These are phyloP conservation scores for Dryas alaskensis DNA, from an alignment of 306 rosid genomes.

Conservation along the genomic window DNA sequence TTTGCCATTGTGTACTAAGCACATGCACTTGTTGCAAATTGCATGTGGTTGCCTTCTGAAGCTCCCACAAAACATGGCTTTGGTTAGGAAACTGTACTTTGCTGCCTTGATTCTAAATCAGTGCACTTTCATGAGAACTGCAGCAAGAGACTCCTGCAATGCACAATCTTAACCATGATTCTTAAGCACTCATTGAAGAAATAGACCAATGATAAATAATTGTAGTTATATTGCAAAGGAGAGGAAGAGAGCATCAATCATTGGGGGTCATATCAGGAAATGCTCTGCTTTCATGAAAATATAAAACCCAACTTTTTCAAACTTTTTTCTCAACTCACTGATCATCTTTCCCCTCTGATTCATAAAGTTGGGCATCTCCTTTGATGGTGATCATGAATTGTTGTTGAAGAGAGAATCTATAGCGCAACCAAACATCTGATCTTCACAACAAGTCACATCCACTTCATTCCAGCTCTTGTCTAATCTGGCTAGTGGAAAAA, in stretches of 20 bases:
- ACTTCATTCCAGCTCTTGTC: not conserved
- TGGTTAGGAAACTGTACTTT: not conserved
- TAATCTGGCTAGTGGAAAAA: constrained; percentile 3
- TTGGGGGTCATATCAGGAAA: not conserved
- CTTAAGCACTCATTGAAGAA: not conserved
- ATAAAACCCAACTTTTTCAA: not conserved
- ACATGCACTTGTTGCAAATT: not conserved
- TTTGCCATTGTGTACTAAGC: constrained; percentile 1
- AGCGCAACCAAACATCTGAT: not conserved
- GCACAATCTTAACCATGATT: not conserved
- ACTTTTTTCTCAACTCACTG: not conserved
- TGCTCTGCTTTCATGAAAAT: not conserved
- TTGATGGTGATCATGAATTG: not conserved
- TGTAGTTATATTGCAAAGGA: not conserved
- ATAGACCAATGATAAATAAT: not conserved
- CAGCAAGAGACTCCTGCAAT: no score
- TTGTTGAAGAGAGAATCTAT: not conserved
- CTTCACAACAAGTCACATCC: not conserved
- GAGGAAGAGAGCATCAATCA: not conserved
- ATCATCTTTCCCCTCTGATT: not conserved
- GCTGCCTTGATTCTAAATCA: not conserved
- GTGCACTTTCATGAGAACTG: no score
- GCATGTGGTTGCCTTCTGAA: not conserved
- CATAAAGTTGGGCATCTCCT: not conserved
- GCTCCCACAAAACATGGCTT: not conserved